Evolutionary conservation across 768 basidiomycete species (phyloP), one percentile per base, ranked within the genome.

Genomic region (Collybia sordida): DNA sequence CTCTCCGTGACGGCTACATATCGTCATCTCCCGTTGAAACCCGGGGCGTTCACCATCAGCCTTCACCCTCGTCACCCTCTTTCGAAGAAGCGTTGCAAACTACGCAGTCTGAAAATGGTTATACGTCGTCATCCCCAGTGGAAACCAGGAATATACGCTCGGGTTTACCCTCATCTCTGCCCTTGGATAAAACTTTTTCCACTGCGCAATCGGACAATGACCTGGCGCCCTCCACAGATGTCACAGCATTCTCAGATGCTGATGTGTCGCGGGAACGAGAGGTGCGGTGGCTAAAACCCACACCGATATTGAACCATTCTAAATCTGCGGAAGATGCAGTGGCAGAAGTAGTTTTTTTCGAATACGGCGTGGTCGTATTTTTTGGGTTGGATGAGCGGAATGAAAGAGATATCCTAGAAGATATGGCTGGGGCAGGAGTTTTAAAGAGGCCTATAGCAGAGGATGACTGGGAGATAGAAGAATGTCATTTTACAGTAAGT

Each of bases 311-410:
- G 18, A 52, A 60, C 2, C 62, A 54, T 17, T 17, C 59, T 3
- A 50, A 53, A 36, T 36, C 55, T 14, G 47, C 51, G 0, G 76
- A 79, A 17, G 79, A 81, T 7, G 77, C 81, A 14, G 73, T 86
- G 28, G 89, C 83, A 0, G 89, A 92, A 60, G 86, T 78, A 0
- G 76, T 92, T 6, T 90, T 91, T 64, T 91, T 93, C 51, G 80
- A 84, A 28, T 91, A 96, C 62, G 95, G 95, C 15, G 95, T 97
- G 1, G 83, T 82, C 0, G 94, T 97, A 0, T 97, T 97, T 67
- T 94, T 94, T 64, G 95, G 95, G 1, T 74, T 98, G 46, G 68
- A 77, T 2, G 93, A 94, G 62, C 63, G 69, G 3, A 84, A 95
- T 61, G 95, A 98, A 70, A 77, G 74, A 51, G 82, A 83, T 55